These are phyloP conservation scores for Coemansia sp. DNA, from an alignment of 192 early-diverging fungal genomes.

Conservation along the genomic window DNA sequence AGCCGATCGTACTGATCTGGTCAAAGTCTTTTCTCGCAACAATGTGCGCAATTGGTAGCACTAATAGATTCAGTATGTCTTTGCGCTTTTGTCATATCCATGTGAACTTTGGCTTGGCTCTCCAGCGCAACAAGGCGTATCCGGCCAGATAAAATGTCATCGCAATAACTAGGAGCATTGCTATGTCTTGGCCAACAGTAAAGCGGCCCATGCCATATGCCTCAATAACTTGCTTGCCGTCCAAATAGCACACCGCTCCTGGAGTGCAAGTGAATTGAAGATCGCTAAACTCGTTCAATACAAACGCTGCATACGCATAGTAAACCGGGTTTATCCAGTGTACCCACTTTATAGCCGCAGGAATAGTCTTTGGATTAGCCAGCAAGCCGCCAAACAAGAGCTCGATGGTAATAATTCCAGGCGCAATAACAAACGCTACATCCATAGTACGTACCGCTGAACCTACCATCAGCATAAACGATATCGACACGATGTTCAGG, in stretches of 20 bases:
- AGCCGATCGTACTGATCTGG: conserved; percentile 25
- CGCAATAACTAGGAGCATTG: conserved; percentile 37
- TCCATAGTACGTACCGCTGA: conserved; percentile 40
- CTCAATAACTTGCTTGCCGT: conserved; percentile 41
- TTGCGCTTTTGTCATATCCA: conserved; percentile 5
- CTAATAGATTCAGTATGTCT: not conserved
- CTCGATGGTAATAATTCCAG: conserved; percentile 45
- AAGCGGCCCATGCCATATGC: conserved; percentile 48
- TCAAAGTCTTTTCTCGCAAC: conserved; percentile 44
- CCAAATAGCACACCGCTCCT: conserved; percentile 33
- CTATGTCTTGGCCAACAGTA: conserved; percentile 26
- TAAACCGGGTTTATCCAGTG: conserved; percentile 54
- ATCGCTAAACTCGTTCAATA: conserved; percentile 51
- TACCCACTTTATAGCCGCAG: conserved; percentile 54
- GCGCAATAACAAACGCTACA: conserved; percentile 47
- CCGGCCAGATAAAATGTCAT: conserved; percentile 27
- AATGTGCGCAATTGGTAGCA: conserved; percentile 36
- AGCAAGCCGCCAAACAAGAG: conserved; percentile 58
- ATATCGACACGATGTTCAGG: conserved; percentile 45
- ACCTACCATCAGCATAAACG: conserved; percentile 53
- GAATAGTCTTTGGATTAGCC: conserved; percentile 46
- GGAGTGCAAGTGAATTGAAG: conserved; percentile 36
- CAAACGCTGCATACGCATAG: conserved; percentile 51
- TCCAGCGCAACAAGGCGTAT: conserved; percentile 53
- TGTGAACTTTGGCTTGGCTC: conserved; percentile 43